These are phyloP conservation scores for Vachellia pachyceras DNA, from an alignment of 306 rosid genomes.

Conservation along the genomic window DNA sequence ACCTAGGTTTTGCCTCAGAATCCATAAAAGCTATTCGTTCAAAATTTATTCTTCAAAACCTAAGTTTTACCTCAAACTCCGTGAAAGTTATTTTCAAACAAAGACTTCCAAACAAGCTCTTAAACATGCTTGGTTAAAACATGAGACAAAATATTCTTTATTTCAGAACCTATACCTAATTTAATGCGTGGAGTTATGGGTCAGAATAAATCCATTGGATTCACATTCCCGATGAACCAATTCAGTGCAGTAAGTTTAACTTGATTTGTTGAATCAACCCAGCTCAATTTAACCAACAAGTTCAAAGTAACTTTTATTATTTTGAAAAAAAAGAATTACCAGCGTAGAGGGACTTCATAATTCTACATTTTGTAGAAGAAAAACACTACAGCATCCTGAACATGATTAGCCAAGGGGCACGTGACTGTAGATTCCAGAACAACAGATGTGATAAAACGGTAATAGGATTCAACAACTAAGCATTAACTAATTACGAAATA, in stretches of 20 bases:
- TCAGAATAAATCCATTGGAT: not conserved
- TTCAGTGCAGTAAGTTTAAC: not conserved
- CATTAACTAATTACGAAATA: not conserved
- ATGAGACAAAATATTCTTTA: not conserved
- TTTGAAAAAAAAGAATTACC: not conserved
- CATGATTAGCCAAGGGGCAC: not conserved
- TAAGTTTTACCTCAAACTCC: too few relatives aligned
- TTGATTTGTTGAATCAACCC: not conserved
- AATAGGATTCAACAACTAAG: not conserved
- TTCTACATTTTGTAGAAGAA: not conserved
- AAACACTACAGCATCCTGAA: not conserved
- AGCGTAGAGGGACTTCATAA: not conserved
- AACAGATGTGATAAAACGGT: not conserved
- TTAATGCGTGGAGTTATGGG: not conserved
- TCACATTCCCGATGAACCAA: not conserved
- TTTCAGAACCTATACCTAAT: not conserved
- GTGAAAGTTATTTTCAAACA: too few relatives aligned
- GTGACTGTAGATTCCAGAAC: not conserved
- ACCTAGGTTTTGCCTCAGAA: too few relatives aligned
- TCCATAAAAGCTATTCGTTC: too few relatives aligned
- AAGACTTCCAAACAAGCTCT: too few relatives aligned
- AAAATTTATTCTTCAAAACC: too few relatives aligned
- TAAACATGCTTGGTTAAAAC: not conserved
- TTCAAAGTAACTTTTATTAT: not conserved
- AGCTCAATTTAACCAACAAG: conserved; percentile 9